Base-by-base conservation (phyloP, 768 basidiomycete genomes). In the Guyanaporus albipodus region DNA sequence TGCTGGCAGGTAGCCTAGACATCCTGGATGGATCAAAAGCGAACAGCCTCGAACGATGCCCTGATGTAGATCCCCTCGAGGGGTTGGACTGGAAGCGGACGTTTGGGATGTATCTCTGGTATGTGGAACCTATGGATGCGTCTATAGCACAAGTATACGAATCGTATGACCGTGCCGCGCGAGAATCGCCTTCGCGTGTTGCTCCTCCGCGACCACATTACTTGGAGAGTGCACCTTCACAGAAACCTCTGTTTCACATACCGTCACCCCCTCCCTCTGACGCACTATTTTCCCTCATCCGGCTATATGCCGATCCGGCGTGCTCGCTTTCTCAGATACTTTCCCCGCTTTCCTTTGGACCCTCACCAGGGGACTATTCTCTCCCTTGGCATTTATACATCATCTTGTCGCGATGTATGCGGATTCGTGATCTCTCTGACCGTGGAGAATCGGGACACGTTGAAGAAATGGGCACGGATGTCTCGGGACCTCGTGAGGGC, bases 321-420 rank as follows among this genome's bases (percentile, higher is more conserved):
- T 79, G 74, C 55, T 87, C 79, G 34, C 77, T 79, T 42, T 94
- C 78, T 43, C 82, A 74, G 29, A 74, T 83, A 4, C 79, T 94
- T 8, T 68, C 76, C 10, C 86, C 93, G 0, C 69, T 83, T 8
- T 88, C 88, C 19, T 91, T 87, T 54, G 77, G 82, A 1, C 68
- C 86, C 2, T 85, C 82, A 6, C 85, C 85, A 0, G 66, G 81
- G n/a, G 92, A 94, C 63, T 84, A 81, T 62, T 80, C 91, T 18
- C 70, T 96, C 45, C 76, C 88, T 7, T 99, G 95, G 95, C 92
- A 97, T 67, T 60, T 97, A 27, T 97, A 95, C 64, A 79, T 92
- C 44, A 71, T 98, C 27, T 71, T 98, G 38, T 87, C 92, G 14
- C 78, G 86, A 21, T 87, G 85, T 49, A 82, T 96, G 70, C 75